Evolutionary conservation across 2,329 filamentous ascomycete genomes (phyloP).

Genomic region (Mycosphaerella sp.): DNA sequence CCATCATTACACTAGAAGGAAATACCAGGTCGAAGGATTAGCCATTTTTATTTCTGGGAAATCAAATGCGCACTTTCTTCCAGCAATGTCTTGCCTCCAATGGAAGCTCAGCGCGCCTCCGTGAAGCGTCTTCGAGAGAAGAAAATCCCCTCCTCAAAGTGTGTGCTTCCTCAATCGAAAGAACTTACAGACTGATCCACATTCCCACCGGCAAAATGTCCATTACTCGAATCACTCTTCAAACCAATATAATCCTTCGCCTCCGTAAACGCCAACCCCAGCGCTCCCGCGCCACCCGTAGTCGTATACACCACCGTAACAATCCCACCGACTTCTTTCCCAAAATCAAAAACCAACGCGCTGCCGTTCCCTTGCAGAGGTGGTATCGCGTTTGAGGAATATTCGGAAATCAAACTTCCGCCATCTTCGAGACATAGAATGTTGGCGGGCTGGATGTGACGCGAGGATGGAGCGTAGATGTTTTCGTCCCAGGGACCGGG

Average conservation of each 20-base stretch:
- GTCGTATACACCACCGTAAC: conserved; percentile 45
- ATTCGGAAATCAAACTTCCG: neutral
- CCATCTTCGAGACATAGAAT: conserved; percentile 19
- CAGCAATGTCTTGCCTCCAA: too few relatives aligned
- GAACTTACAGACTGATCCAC: conserved; percentile 16
- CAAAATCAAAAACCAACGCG: conserved; percentile 54
- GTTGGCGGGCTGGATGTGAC: conserved; percentile 44
- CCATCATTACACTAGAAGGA: conserved; percentile 19
- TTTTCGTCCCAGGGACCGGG: conserved; percentile 53
- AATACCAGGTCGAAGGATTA: too few relatives aligned
- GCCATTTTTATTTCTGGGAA: too few relatives aligned
- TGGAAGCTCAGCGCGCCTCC: too few relatives aligned
- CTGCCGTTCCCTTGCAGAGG: conserved; percentile 44
- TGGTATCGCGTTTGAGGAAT: conserved; percentile 23
- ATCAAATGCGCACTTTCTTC: too few relatives aligned
- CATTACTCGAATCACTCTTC: conserved; percentile 40
- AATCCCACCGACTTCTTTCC: conserved; percentile 53
- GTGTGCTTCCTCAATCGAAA: too few relatives aligned
- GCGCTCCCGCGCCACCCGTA: conserved; percentile 17
- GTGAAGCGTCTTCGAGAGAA: too few relatives aligned
- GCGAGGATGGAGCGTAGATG: conserved; percentile 50
- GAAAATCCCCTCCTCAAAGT: too few relatives aligned
- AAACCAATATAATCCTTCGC: conserved; percentile 41
- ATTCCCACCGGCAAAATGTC: conserved; percentile 29
- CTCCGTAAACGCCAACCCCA: conserved; percentile 40